Evolutionary conservation across 768 basidiomycete genomes (phyloP), one percentile per base, ranked within the genome.

Genomic region (Serpula lacrymans): DNA sequence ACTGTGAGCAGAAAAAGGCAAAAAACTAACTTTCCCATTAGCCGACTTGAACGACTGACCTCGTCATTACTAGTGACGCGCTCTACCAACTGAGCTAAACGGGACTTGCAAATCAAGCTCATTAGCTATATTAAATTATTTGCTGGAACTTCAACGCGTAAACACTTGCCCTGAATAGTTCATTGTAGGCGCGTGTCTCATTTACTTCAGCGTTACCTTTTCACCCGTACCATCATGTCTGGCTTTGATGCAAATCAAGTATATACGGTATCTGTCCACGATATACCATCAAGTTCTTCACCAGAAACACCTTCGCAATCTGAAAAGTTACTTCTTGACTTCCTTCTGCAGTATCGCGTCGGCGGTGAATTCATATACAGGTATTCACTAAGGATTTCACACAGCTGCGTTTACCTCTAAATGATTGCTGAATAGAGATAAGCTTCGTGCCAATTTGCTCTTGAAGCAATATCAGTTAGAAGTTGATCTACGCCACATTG

Each of bases 301-400:
- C 75, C 82, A 17, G 88, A 92, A 14, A 74, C 80, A 0, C 85
- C 87, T 5, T 84, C 91, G 3, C 85, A 90, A 55, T 80, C 80
- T 0, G 90, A 92, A 56, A 82, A 80, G 55, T 69, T 84, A 20
- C 71, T 95, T 17, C 74, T 83, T 37, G 88, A 96, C 24, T 97
- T 98, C 64, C 71, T 97, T 31, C 72, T 89, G 39, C 80, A 84
- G 39, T 97, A 88, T 65, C 80, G 94, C 47, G 78, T 94, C 34
- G 89, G 88, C 9, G 87, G 86, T 48, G 87, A 90, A 54, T 98
- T 93, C 68, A 79, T 89, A 39, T 98, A 98, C 65, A 77, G 94
- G 92, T 84, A 41, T 6, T 17, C 9, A 34, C 7, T n/a, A 6
- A 17, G 31, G 22, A 6, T 30, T 24, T 22, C 33, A 18, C 37